Conservation (phyloP, 2,329 filamentous ascomycete species). For the Shiraia sp. region DNA sequence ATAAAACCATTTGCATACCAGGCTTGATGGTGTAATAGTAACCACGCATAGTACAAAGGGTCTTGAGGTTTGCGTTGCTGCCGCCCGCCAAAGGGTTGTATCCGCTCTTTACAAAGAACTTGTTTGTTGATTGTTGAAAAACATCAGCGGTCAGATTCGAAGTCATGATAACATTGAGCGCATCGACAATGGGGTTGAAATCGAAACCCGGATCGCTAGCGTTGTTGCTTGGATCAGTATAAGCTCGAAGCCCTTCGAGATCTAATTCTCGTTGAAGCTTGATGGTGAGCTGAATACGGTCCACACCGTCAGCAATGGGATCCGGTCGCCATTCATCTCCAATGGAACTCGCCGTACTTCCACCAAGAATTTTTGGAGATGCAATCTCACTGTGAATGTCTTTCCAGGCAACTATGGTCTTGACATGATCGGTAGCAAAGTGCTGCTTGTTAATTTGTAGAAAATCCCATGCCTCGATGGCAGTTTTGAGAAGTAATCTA, state of each 20-base stretch:
- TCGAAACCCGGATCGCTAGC: too few relatives aligned
- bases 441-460: background rate
- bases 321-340: too few relatives aligned
- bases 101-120: conserved; percentile 5
- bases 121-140: conserved; percentile 3
- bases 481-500: too few relatives aligned
- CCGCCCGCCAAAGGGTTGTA: too few relatives aligned
- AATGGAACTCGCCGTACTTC: too few relatives aligned
- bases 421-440: conserved; percentile 6
- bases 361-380: background rate
- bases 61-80: too few relatives aligned
- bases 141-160: too few relatives aligned
- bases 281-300: too few relatives aligned
- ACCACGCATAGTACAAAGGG: conserved; percentile 3
- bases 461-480: background rate
- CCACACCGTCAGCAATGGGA: too few relatives aligned
- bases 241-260: background rate
- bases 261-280: too few relatives aligned
- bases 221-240: background rate
- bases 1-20: conserved; percentile 2
- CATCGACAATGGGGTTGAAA: too few relatives aligned
- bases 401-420: conserved; percentile 12
- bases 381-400: conserved; percentile 1
- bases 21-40: conserved; percentile 8
- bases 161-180: too few relatives aligned